Evolutionary conservation across 2,329 filamentous ascomycete genomes (phyloP).

Genomic region (Neophaeococcomyces aloes): DNA sequence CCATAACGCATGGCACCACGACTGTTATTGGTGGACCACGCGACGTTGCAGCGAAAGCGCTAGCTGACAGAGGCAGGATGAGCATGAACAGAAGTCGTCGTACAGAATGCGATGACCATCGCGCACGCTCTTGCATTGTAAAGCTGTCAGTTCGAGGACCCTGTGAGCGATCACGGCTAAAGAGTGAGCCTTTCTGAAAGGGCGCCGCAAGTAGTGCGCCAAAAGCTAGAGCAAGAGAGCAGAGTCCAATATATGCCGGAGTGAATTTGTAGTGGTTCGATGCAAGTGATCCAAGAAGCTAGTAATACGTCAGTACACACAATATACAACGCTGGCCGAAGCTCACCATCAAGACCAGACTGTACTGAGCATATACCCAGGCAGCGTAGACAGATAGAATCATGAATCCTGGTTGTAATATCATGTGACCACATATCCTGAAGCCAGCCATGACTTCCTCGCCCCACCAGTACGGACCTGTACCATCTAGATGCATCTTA

Average conservation of each 20-base stretch:
- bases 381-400: constrained; percentile 60
- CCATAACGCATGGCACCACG: constrained; percentile 56
- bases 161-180: constrained; percentile 53
- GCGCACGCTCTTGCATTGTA: constrained; percentile 53
- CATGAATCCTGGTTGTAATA: constrained; percentile 63
- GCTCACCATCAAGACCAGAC: constrained; percentile 58
- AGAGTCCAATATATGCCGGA: constrained; percentile 56
- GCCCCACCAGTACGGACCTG: constrained; percentile 65
- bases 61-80: constrained; percentile 54
- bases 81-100: constrained; percentile 59
- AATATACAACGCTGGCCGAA: not conserved
- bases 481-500: constrained; percentile 63
- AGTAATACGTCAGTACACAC: constrained; percentile 5
- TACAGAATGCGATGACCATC: constrained; percentile 62
- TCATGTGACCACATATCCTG: constrained; percentile 57
- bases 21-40: constrained; percentile 51
- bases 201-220: constrained; percentile 61
- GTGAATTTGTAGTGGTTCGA: constrained; percentile 57
- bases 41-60: constrained; percentile 58
- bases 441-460: constrained; percentile 65
- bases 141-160: constrained; percentile 54
- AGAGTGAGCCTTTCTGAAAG: constrained; percentile 59
- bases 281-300: constrained; percentile 58
- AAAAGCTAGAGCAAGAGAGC: constrained; percentile 55
- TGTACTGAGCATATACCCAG: constrained; percentile 70